Evolutionary conservation across 164 flowering plant species (phyloP).

Genomic region (Nymphaea colorata): DNA sequence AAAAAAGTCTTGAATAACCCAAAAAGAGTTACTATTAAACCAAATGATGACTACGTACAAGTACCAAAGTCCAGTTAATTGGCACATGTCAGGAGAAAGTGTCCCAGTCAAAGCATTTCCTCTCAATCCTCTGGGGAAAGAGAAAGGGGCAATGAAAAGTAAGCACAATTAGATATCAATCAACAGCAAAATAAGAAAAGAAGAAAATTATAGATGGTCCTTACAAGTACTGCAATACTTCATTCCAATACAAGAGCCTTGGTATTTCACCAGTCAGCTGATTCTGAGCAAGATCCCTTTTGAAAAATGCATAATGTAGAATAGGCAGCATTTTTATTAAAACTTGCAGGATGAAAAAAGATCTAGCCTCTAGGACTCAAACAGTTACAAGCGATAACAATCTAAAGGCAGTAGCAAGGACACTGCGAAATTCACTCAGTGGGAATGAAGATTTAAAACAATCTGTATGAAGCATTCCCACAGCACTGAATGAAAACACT

Average conservation of each 20-base stretch:
- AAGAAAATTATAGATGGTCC: constrained; percentile 5
- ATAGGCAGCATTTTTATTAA: too few species aligned
- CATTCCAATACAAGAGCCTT: constrained; percentile 84
- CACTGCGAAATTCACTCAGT: too few species aligned
- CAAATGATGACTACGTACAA: constrained; percentile 43
- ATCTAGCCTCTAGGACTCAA: too few species aligned
- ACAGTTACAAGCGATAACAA: too few species aligned
- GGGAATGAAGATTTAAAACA: too few species aligned
- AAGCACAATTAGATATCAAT: background rate
- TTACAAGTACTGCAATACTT: constrained; percentile 87
- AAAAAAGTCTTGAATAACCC: background rate
- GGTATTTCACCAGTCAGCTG: constrained; percentile 83
- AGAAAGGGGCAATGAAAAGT: background rate
- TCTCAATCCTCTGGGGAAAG: constrained; percentile 50
- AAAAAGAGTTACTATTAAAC: background rate
- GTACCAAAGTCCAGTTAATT: constrained; percentile 87
- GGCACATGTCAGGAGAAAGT: constrained; percentile 88
- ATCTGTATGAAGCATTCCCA: too few species aligned
- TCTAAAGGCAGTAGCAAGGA: too few species aligned
- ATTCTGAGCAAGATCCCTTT: constrained; percentile 85
- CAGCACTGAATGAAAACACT: too few species aligned
- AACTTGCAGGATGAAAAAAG: too few species aligned
- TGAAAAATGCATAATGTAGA: background rate
- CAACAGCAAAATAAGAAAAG: background rate
- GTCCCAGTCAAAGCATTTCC: constrained; percentile 69